phyloP scores from a whole-genome alignment of 495 filamentous ascomycete species.

The Chlorociboria aeruginascens region DNA sequence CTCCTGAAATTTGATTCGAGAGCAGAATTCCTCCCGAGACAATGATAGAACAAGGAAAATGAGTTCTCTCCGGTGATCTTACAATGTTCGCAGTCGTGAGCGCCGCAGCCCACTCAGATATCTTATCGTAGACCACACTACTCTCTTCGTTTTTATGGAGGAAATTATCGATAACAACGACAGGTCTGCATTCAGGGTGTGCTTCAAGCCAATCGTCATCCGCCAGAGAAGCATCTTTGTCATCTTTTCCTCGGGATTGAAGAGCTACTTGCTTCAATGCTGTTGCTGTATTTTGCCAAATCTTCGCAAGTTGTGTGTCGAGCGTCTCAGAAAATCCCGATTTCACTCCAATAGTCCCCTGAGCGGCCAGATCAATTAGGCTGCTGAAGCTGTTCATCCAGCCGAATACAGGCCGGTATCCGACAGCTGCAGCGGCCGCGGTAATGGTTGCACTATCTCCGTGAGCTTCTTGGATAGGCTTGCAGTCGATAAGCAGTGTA shows the following conservation, averaged over 20 bases:
- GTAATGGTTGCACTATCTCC: constrained; percentile 81
- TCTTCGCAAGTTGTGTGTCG: constrained; percentile 84
- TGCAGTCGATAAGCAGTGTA: constrained; percentile 87
- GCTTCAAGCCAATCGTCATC: constrained; percentile 69
- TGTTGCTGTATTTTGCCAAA: constrained; percentile 72
- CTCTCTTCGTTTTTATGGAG: constrained; percentile 64
- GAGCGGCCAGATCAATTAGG: constrained; percentile 80
- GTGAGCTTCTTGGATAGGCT: constrained; percentile 80
- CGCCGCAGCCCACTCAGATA: constrained; percentile 82
- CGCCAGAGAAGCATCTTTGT: constrained; percentile 58
- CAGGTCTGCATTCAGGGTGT: constrained; percentile 72
- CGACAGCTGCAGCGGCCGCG: constrained; percentile 71
- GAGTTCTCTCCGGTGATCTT: no score
- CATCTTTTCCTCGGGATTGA: constrained; percentile 50
- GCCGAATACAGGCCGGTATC: constrained; percentile 87
- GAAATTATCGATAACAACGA: constrained; percentile 93
- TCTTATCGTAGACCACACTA: constrained; percentile 73
- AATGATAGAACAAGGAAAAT: no score
- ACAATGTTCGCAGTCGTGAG: constrained; percentile 79
- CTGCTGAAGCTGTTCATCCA: constrained; percentile 94
- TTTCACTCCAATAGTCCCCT: constrained; percentile 88
- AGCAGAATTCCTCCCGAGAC: no score
- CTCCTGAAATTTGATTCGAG: no score
- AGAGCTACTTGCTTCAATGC: constrained; percentile 72
- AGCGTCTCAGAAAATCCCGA: constrained; percentile 92